Evolutionary conservation across 164 flowering plant genomes (phyloP), one percentile per base, ranked within the genome.

Genomic region (Saururus chinensis): DNA sequence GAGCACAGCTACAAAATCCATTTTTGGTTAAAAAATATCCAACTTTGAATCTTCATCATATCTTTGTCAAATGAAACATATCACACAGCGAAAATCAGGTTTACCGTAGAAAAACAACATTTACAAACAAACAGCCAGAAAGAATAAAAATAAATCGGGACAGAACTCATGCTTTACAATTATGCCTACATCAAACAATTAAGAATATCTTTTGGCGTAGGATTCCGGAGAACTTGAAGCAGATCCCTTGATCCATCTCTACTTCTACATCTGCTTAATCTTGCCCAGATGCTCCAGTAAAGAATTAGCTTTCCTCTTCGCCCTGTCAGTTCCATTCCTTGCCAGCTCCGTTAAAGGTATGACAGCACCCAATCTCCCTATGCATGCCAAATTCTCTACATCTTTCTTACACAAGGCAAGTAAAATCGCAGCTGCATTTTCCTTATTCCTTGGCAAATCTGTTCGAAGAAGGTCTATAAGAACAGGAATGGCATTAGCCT

Each of bases 331-430:
- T 53, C 98, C 97, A 40, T 64, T 83, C 65, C 67, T 79, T 0
- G 85, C 76, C 9, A 93, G 81, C 66, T 88, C 96, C 0, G 80
- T 67, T 64, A 93, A 63, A 35, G 98, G 93, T 54, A 86, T 71
- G 24, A 76, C 74, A 19, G 90, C 98, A 11, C 96, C 96, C 48
- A 89, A 85, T 75, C 98, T 74, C 60, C 84, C 80, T 49, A 92
- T 64, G 61, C 79, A 78, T 7, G 78, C 76, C 57, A 92, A 87
- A 65, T 83, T 89, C 60, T 84, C 93, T 1, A 66, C 30, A 58
- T 92, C 87, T 70, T 88, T 82, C 77, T 88, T 88, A 81, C 97
- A 88, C 74, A 93, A 67, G 1, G 85, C 74, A 26, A 89, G 90
- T 48, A 89, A 65, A 65, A 89, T 84, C 9, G 88, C 84, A 56